Evolutionary conservation across 108 stramenopile species (phyloP), one percentile per base, ranked within the genome.

Genomic region (Cyclotella kingstonii): DNA sequence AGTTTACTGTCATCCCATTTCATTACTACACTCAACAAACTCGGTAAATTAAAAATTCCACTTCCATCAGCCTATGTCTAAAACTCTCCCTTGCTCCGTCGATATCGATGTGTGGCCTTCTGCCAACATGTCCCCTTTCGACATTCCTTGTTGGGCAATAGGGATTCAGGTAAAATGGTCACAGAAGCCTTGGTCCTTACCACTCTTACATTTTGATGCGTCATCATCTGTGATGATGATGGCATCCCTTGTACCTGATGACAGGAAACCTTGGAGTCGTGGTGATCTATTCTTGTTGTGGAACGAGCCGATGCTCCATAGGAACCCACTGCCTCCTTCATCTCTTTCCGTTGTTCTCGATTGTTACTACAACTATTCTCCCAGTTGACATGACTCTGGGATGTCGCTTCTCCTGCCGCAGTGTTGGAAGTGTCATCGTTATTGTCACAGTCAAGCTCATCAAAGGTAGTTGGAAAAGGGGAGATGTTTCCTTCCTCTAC

Each of bases 401-500:
- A n/a, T 4, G 25, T 34, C 34, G 51, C n/a, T 4, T 44, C 43
- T 25, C 27, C 47, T 11, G 41, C 55, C 1, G 26, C 55, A 0
- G 29, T 12, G 33, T 26, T 27, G 4, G 14, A 44, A 12, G 43
- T 5, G n/a, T 5, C 14, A 44, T 44, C n/a, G n/a, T n/a, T n/a
- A n/a, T n/a, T n/a, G n/a, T n/a, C n/a, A n/a, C 43, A 18, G 14
- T 54, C 53, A 38, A 54, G 53, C 53, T 54, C 53, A 8, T 54
- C 53, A 38, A 56, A 56, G 5, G 55, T 56, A 18, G 55, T 56
- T 15, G 55, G 55, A 19, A 56, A 56, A 0, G 55, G 55, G 1
- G 39, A 17, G 27, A 56, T 56, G 41, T 56, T 41, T 23, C 46
- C 46, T 17, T 62, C 60, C 39, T 62, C 60, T 22, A 62, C 3